phyloP scores from a whole-genome alignment of 129 eudicot genomes.

The sunflower (Helianthus annuus) region HanXRQr2.0-SUNRISE NC_035433.2:134316173-134316672 shows the following conservation, averaged over 20 bases:
- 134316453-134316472: constrained; percentile 80
- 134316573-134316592: background rate
- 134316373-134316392: constrained; percentile 79
- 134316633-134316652: constrained; percentile 85
- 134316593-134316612: background rate
- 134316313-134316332: background rate
- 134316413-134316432: constrained; percentile 86
- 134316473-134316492: constrained; percentile 83
- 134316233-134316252: no score
- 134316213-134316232: no score
- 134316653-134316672: constrained; percentile 90
- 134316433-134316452: constrained; percentile 87
- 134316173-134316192: no score
- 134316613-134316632: constrained; percentile 83
- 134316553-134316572: background rate
- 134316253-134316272: no score
- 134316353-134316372: constrained; percentile 90
- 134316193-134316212: no score
- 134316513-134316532: constrained; percentile 1
- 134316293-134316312: background rate
- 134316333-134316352: constrained; percentile 87
- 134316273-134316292: no score
- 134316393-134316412: constrained; percentile 96
- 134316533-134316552: background rate
- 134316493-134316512: constrained; percentile 81